phyloP scores from a whole-genome alignment of 1,284 basidiomycete species.

The Lentinus polychrous region DNA sequence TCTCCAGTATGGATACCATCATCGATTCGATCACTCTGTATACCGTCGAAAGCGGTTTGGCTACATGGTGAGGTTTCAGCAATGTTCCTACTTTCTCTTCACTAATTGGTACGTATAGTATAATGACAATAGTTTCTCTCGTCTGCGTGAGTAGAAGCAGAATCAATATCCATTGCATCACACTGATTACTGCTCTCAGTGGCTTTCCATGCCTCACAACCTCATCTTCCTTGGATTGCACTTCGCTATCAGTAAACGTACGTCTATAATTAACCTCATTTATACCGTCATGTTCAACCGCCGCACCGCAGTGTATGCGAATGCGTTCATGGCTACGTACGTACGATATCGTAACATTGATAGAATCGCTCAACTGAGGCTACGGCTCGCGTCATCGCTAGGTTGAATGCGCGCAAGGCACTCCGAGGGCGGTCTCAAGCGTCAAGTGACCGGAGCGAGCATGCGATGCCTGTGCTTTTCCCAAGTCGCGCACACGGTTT shows the following conservation, averaged over 20 bases:
- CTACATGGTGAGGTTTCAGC: constrained; percentile 33
- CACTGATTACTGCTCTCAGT: constrained; percentile 21
- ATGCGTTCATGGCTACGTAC: constrained; percentile 31
- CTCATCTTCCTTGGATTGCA: constrained; percentile 41
- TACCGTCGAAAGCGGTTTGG: constrained; percentile 39
- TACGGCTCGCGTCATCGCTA: not conserved
- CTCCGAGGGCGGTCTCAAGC: constrained; percentile 14
- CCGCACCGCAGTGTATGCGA: constrained; percentile 28
- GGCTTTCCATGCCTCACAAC: constrained; percentile 40
- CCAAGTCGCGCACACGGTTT: constrained; percentile 15
- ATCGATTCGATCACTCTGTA: constrained; percentile 40
- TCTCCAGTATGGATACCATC: constrained; percentile 32
- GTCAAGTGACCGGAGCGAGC: constrained; percentile 17
- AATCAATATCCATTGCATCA: not conserved
- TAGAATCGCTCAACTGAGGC: not conserved
- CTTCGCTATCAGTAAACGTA: constrained; percentile 41
- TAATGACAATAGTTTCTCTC: constrained; percentile 7
- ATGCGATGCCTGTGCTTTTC: constrained; percentile 20
- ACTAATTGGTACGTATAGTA: not conserved
- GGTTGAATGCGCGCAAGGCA: constrained; percentile 18
- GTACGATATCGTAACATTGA: constrained; percentile 4
- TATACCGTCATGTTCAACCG: not conserved
- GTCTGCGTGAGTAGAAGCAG: constrained; percentile 32
- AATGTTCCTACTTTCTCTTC: not conserved
- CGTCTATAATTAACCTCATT: constrained; percentile 5